phyloP scores from a whole-genome alignment of 2,329 filamentous ascomycete species.

The Nigrograna mackinnonii region DNA sequence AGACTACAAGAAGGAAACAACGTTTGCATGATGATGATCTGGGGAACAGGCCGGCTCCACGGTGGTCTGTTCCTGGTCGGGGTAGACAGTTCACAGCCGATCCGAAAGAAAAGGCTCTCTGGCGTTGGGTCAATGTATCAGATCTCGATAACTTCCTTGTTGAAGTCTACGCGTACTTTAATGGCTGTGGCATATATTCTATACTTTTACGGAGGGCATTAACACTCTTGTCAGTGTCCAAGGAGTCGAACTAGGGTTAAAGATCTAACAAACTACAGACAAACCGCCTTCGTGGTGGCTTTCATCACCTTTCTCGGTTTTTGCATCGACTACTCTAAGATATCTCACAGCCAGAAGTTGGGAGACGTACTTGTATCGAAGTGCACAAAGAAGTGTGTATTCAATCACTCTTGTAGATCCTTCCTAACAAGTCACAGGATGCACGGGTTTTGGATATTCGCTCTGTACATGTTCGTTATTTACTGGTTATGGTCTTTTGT shows the following conservation, averaged over 20 bases:
- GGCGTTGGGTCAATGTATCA: slow-evolving; percentile 89
- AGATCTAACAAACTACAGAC: slow-evolving; percentile 59
- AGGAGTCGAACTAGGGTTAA: slow-evolving; percentile 57
- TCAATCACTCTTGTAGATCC: no score
- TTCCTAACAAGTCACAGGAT: no score
- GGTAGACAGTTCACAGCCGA: slow-evolving; percentile 44
- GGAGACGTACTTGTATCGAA: slow-evolving; percentile 68
- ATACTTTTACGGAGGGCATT: slow-evolving; percentile 74
- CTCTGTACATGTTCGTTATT: slow-evolving; percentile 82
- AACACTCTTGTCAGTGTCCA: slow-evolving; percentile 67
- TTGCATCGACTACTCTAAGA: slow-evolving; percentile 79
- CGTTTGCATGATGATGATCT: slow-evolving; percentile 42
- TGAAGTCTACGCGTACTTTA: slow-evolving; percentile 85
- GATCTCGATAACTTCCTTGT: slow-evolving; percentile 87
- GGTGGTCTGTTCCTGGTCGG: slow-evolving; percentile 26
- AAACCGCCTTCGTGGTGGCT: slow-evolving; percentile 79
- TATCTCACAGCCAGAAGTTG: slow-evolving; percentile 67
- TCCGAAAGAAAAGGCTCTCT: slow-evolving; percentile 79
- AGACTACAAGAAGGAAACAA: slow-evolving; percentile 50
- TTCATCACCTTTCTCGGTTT: slow-evolving; percentile 83
- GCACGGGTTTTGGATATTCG: slow-evolving; percentile 75
- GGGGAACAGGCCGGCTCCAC: slow-evolving; percentile 13
- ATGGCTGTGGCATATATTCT: slow-evolving; percentile 81
- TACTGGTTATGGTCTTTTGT: slow-evolving; percentile 84
- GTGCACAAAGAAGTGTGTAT: slow-evolving; percentile 63